Base-by-base conservation (phyloP, 805 yeast species). In the Pachysolen tannophilus region DNA sequence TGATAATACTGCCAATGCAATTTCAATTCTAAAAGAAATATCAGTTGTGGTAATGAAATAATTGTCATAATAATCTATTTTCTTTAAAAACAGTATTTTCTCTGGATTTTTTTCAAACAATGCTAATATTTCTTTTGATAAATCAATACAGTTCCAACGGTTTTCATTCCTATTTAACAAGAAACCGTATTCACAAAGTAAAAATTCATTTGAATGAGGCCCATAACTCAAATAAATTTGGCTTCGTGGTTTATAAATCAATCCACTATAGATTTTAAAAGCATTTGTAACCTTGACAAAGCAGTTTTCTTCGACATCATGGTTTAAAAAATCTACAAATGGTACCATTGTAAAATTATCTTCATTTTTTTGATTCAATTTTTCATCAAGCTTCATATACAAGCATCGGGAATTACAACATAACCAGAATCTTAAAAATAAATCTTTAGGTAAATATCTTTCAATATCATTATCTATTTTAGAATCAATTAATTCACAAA, bases 321-420 rank as follows among this genome's bases (percentile, higher is more conserved):
- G 97, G 56, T 90, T 92, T 34, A 90, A 60, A 52, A 84, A 82
- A 59, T 90, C 98, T 17, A 88, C 87, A 43, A 65, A 79, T 0
- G 98, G 98, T 0, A 90, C 97, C 73, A 90, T 61, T 2, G 97
- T 85, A 61, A 90, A 78, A 52, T 83, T 81, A 44, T 81, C 85
- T 18, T 61, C 70, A 3, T 52, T 50, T 13, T 63, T 58, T 38
- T 69, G 67, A 24, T 69, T 67, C 31, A 69, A 65, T 6, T 26
- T 35, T 6, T 33, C 36, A 1, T 82, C 78, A 2, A 84, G 56
- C 3, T 71, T 67, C 78, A 80, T 78, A 53, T 86, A 88, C 5
- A 90, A 62, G 53, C 97, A 90, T 58, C 98, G 78, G 2, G 97
- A 81, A 52, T 92, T 90, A 38, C 88, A 83, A 48, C 90, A 78